These are phyloP conservation scores for Cicer cuneatum DNA, from an alignment of 306 rosid species.

Conservation along the genomic window DNA sequence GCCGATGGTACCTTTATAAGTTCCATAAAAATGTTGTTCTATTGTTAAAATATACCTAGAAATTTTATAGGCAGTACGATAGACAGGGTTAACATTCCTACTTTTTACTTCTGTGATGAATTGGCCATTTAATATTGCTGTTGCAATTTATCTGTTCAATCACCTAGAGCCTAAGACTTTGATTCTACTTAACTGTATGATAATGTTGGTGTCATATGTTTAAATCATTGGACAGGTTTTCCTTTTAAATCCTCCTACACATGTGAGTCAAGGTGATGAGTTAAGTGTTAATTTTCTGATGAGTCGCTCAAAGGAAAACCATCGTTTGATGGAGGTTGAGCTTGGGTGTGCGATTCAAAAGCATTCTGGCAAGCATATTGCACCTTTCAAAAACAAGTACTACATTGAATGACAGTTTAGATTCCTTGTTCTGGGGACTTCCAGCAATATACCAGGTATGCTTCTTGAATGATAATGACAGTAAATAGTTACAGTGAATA, in stretches of 20 bases:
- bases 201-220: slow-evolving; percentile 19
- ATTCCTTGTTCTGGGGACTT: slow-evolving; percentile 33
- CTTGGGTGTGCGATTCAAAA: slow-evolving; percentile 73
- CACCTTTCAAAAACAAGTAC: slow-evolving; percentile 66
- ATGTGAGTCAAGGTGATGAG: slow-evolving; percentile 69
- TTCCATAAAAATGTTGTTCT: slow-evolving; percentile 22
- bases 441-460: slow-evolving; percentile 49
- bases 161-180: slow-evolving; percentile 11
- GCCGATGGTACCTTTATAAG: not conserved
- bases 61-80: not conserved
- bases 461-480: slow-evolving; percentile 31
- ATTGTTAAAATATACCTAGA: slow-evolving; percentile 17
- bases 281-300: slow-evolving; percentile 73
- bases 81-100: slow-evolving; percentile 5
- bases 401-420: slow-evolving; percentile 73
- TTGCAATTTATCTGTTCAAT: slow-evolving; percentile 3
- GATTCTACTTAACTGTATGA: slow-evolving; percentile 21
- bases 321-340: slow-evolving; percentile 94
- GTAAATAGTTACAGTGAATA: not conserved
- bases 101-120: slow-evolving; percentile 8
- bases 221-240: slow-evolving; percentile 66
- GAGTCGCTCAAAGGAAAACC: slow-evolving; percentile 89
- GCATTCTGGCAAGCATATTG: slow-evolving; percentile 61
- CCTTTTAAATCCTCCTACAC: slow-evolving; percentile 70
- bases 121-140: not conserved